Conservation (phyloP, 2,329 filamentous ascomycete species). For the Trichoderma guizhouense region DNA sequence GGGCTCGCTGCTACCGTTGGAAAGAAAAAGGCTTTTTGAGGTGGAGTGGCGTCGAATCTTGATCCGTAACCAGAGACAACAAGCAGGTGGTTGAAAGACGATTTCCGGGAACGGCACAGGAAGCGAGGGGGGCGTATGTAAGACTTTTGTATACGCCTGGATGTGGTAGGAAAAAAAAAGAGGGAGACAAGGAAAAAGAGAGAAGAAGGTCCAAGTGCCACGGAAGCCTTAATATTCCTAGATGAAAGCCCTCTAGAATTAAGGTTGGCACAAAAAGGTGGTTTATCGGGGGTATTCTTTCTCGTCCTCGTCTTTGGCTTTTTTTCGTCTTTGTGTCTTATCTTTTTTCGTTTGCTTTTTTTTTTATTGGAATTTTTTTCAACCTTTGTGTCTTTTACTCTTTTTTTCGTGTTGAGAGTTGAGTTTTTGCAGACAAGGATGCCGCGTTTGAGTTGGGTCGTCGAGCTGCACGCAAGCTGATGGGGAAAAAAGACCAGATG, state of each 20-base stretch:
- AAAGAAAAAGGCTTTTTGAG: not conserved
- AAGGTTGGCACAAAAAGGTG: not conserved
- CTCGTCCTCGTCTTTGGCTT: not conserved
- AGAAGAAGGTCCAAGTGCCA: not conserved
- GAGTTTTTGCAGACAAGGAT: not conserved
- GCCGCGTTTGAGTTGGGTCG: not conserved
- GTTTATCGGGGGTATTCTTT: not conserved
- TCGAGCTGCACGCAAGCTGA: not conserved
- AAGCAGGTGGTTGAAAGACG: constrained; percentile 5
- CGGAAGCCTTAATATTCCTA: not conserved
- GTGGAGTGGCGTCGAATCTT: not conserved
- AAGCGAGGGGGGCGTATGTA: constrained; percentile 3
- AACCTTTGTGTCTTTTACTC: not conserved
- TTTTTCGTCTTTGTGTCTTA: not conserved
- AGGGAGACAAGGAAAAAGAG: not conserved
- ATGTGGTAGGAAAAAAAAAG: not conserved
- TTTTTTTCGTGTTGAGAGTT: not conserved
- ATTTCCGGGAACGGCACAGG: constrained; percentile 11
- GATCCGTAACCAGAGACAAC: not conserved
- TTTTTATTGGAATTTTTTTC: not conserved
- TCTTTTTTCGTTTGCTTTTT: not conserved
- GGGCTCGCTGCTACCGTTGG: not conserved
- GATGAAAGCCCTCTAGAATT: not conserved
- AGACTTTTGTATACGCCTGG: not conserved
- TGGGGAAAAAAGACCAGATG: not conserved